These are phyloP conservation scores for Ophidiomyces ophidiicola DNA, from an alignment of 2,329 filamentous ascomycete species.

Conservation along the genomic window DNA sequence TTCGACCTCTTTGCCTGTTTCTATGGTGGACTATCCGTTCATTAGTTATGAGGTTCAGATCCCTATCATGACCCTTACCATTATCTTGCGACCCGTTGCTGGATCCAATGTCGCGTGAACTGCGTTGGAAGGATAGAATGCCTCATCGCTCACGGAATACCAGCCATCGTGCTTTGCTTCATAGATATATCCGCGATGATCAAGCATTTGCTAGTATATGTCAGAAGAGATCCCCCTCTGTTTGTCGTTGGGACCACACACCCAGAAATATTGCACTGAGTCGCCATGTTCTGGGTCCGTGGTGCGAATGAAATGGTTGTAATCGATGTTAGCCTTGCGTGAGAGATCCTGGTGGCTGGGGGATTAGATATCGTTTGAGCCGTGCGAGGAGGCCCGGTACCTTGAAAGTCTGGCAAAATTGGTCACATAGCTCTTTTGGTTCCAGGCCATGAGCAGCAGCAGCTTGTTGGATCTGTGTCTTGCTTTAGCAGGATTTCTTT, in stretches of 20 bases:
- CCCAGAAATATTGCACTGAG: constrained; percentile 84
- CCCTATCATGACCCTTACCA: constrained; percentile 39
- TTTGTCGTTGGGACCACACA: constrained; percentile 22
- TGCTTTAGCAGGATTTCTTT: too few species aligned
- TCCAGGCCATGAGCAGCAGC: constrained; percentile 57
- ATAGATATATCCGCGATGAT: constrained; percentile 67
- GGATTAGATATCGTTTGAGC: not conserved
- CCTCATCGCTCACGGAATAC: constrained; percentile 95
- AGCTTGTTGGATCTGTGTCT: constrained; percentile 61
- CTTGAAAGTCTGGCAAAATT: constrained; percentile 66
- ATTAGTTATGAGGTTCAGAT: not conserved
- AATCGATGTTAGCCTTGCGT: constrained; percentile 52
- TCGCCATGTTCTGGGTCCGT: constrained; percentile 71
- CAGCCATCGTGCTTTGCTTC: constrained; percentile 79
- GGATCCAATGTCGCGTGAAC: constrained; percentile 66
- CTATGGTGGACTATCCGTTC: constrained; percentile 48
- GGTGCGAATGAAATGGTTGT: constrained; percentile 86
- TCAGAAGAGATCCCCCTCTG: constrained; percentile 1
- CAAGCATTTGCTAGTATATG: constrained; percentile 47
- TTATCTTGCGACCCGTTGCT: constrained; percentile 67
- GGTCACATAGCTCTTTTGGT: constrained; percentile 78
- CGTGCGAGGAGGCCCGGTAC: constrained; percentile 26
- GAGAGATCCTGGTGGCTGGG: constrained; percentile 50
- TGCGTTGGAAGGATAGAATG: constrained; percentile 72
- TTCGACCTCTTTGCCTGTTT: constrained; percentile 86